Conservation (phyloP, 2,329 filamentous ascomycete species). For the Fusarium caatingaense region DNA sequence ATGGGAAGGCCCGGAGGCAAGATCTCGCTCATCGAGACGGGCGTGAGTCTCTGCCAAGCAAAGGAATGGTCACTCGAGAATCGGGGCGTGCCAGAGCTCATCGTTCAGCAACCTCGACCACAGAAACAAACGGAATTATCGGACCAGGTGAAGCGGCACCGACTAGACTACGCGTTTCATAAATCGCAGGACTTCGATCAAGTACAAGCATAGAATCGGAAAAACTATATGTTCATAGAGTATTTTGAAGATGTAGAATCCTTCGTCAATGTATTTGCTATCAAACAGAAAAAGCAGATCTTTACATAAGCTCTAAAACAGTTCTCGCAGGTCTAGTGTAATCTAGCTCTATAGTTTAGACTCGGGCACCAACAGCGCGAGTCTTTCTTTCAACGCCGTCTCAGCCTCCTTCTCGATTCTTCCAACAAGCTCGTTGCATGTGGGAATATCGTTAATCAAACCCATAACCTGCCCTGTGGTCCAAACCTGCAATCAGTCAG, state of each 20-base stretch:
- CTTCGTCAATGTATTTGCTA: constrained; percentile 16
- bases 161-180: constrained; percentile 42
- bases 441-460: constrained; percentile 84
- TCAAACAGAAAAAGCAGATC: not conserved
- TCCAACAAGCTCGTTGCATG: constrained; percentile 74
- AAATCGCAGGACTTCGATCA: constrained; percentile 28
- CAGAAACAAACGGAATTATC: not conserved
- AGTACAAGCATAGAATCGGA: not conserved
- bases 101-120: constrained; percentile 31
- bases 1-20: constrained; percentile 36
- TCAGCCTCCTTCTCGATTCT: constrained; percentile 84
- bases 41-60: constrained; percentile 44
- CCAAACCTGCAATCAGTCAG: constrained; percentile 75
- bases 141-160: constrained; percentile 31
- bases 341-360: constrained; percentile 66
- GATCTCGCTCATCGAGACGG: constrained; percentile 49
- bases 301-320: constrained; percentile 19
- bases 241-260: constrained; percentile 1
- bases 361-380: constrained; percentile 64
- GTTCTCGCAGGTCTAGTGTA: constrained; percentile 14
- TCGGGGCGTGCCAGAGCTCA: constrained; percentile 43
- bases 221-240: constrained; percentile 10
- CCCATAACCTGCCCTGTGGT: constrained; percentile 96
- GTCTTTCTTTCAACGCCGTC: constrained; percentile 70
- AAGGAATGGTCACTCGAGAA: constrained; percentile 36